A percentile compares a stretch with the other conserved stretches of the same genome.
phyloP scores from a whole-genome alignment of 331 rosid genomes.

The Malus hybrid region DNA sequence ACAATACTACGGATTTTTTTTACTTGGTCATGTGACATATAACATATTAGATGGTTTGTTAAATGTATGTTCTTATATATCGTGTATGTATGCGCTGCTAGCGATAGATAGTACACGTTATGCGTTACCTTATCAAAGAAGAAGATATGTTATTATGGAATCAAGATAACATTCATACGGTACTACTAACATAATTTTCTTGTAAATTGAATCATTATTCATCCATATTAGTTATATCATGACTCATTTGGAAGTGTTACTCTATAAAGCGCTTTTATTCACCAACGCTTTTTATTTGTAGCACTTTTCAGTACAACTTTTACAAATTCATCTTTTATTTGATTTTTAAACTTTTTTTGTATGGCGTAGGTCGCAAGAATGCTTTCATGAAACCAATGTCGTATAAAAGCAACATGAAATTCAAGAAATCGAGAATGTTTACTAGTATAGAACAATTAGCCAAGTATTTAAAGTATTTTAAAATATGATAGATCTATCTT shows the following conservation, averaged over 20 bases:
- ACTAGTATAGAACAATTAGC: neutral
- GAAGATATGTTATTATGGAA: neutral
- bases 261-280: no score
- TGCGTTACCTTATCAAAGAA: neutral
- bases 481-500: no score
- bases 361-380: neutral
- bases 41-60: neutral
- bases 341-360: neutral
- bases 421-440: neutral
- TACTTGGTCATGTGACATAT: neutral
- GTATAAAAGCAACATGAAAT: neutral
- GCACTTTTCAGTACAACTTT: no score
- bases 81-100: rapidly evolving
- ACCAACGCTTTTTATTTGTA: no score
- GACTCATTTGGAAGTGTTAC: no score
- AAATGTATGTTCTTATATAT: neutral
- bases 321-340: neutral
- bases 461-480: no score
- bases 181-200: neutral
- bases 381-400: neutral
- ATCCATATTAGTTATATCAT: neutral
- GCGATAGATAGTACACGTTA: neutral
- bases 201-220: neutral
- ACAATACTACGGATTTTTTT: neutral
- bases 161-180: neutral